Base-by-base conservation (phyloP, 2,329 filamentous ascomycete genomes). In the Fusarium algeriense region DNA sequence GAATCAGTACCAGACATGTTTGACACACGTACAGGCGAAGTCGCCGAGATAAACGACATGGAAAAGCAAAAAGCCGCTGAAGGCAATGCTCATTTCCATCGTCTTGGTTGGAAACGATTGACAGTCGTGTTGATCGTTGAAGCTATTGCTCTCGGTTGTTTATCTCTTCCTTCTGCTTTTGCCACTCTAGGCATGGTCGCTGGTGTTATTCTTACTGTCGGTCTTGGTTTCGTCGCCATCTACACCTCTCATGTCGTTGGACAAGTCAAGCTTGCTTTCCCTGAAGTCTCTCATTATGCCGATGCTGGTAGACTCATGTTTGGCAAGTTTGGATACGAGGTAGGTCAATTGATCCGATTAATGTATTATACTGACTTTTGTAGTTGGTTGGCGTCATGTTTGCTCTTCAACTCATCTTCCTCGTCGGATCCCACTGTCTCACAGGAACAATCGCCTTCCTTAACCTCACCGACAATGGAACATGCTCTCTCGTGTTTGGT, bases 401-500 rank as follows among this genome's bases (percentile, higher is more conserved):
- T 73, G 81, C 87, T 13, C 79, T 93, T 20, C 89, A 92, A 79
- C 83, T 93, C 41, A 81, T 91, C 60, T 92, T 93, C 80, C 86
- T 92, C 73, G 90, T 91, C 80, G 90, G 87, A 37, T 91, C 90
- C n/a, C 92, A 94, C 80, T 84, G 92, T 55, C 82, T 93, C 67
- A 92, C 90, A 0, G 92, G 92, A 71, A 87, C 86, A 35, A 90
- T 93, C 74, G 91, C 91, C 71, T 87, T 93, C 80, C 90, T 90
- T 73, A 89, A 85, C 54, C 83, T 93, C 55, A 90, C 89, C 7
- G 79, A 87, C 6, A 85, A 91, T 68, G 87, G 78, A 50, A 75
- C 79, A 19, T 86, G 84, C 79, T 82, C 82, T 23, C 74, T 86
- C 48, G 80, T 83, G 54, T 86, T 85, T 66, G 81, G 81, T 34